phyloP scores from a whole-genome alignment of 257 asterid species.

The Sherardia arvensis region DNA sequence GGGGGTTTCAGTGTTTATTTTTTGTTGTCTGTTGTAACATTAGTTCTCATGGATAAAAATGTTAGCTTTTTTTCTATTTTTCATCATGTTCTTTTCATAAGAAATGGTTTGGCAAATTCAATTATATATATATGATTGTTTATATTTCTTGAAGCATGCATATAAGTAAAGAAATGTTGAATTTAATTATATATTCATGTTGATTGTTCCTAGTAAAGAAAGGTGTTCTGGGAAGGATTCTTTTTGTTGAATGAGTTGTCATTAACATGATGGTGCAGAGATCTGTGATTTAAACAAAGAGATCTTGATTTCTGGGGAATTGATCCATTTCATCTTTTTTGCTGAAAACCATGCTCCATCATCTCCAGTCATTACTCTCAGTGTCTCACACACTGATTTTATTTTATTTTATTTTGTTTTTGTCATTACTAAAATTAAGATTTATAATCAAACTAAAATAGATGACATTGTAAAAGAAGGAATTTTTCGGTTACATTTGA shows the following conservation, averaged over 20 bases:
- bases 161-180: too few species aligned
- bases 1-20: not conserved
- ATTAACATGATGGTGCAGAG: conserved; percentile 12
- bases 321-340: conserved; percentile 14
- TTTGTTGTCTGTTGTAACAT: conserved; percentile 10
- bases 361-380: not conserved
- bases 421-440: not conserved
- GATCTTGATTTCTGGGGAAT: conserved; percentile 17
- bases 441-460: too few species aligned
- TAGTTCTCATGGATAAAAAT: conserved; percentile 9
- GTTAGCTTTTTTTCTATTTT: not conserved
- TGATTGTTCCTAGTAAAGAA: not conserved
- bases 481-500: not conserved
- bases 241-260: conserved; percentile 15
- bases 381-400: not conserved
- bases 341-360: conserved; percentile 25
- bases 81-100: conserved; percentile 5
- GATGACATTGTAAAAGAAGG: too few species aligned
- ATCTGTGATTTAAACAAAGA: not conserved
- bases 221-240: conserved; percentile 7
- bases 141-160: too few species aligned
- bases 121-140: not conserved
- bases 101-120: conserved; percentile 19
- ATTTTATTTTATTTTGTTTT: too few species aligned
- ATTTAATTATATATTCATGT: too few species aligned